Conservation (phyloP, 108 stramenopile species). For the Aurantiochytrium sp. region DNA sequence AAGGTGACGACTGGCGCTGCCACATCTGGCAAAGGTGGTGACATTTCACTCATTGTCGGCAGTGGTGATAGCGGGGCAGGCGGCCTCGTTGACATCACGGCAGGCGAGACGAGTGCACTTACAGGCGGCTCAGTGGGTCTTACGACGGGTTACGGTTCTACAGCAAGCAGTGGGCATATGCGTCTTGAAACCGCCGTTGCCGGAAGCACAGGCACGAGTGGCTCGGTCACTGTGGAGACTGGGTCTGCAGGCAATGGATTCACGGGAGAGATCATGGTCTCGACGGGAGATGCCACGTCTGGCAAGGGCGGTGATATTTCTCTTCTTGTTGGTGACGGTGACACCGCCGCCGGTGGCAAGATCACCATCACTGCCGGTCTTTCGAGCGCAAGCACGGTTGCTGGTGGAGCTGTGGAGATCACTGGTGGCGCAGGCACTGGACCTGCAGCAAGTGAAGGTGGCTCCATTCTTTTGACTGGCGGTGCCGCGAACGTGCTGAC, state of each 20-base stretch:
- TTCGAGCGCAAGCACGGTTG: not conserved
- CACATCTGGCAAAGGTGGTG: not conserved
- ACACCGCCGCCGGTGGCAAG: not conserved
- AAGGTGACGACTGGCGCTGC: slow-evolving; percentile 34
- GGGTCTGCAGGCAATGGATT: not conserved
- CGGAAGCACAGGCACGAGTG: not conserved
- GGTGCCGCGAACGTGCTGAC: not conserved
- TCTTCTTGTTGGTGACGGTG: not conserved
- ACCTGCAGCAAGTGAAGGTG: not conserved
- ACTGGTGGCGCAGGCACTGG: not conserved
- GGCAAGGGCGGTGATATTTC: not conserved
- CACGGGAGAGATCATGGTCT: not conserved
- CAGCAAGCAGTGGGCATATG: slow-evolving; percentile 28
- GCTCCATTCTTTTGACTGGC: not conserved
- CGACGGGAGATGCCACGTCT: not conserved
- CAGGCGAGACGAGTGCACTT: not conserved
- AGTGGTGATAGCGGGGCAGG: slow-evolving; percentile 25
- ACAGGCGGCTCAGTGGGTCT: slow-evolving; percentile 23
- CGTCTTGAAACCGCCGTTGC: slow-evolving; percentile 23
- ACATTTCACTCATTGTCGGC: not conserved
- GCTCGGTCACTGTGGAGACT: not conserved
- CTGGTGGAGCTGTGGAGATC: not conserved
- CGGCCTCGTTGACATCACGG: slow-evolving; percentile 7
- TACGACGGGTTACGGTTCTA: slow-evolving; percentile 20
- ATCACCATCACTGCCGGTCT: not conserved